Percentiles rank a stretch among this genome's conserved stretches.
Conservation (phyloP, 179 eudicot species). For the Actinidia arguta region DNA sequence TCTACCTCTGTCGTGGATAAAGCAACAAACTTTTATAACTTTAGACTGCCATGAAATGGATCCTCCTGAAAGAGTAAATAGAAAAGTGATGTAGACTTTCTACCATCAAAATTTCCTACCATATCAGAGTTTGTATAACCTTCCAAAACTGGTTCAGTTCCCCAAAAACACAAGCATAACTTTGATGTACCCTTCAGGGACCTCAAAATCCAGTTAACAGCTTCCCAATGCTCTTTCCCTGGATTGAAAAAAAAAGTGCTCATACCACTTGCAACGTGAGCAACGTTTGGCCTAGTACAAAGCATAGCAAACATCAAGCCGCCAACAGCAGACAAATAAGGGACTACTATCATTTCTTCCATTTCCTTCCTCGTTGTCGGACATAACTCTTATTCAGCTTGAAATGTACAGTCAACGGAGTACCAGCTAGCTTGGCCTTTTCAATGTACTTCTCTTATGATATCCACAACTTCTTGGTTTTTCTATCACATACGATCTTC, state of each 20-base stretch:
- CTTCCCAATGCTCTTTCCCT: background rate
- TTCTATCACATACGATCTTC: background rate
- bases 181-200: background rate
- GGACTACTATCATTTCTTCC: background rate
- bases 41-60: background rate
- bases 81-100: background rate
- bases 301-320: background rate
- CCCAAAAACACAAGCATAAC: background rate
- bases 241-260: background rate
- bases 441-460: background rate
- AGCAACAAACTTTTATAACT: background rate
- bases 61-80: background rate
- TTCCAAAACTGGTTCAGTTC: background rate
- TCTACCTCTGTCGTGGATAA: too few relatives aligned
- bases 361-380: background rate
- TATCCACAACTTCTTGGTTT: background rate
- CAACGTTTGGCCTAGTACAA: background rate
- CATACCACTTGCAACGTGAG: background rate
- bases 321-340: background rate
- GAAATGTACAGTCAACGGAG: background rate
- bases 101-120: background rate
- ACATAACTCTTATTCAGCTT: background rate
- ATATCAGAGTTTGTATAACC: background rate
- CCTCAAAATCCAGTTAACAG: background rate
- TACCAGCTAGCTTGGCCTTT: background rate